Base-by-base conservation (phyloP, 2,329 filamentous ascomycete genomes). In the Rhynchosporium secalis region DNA sequence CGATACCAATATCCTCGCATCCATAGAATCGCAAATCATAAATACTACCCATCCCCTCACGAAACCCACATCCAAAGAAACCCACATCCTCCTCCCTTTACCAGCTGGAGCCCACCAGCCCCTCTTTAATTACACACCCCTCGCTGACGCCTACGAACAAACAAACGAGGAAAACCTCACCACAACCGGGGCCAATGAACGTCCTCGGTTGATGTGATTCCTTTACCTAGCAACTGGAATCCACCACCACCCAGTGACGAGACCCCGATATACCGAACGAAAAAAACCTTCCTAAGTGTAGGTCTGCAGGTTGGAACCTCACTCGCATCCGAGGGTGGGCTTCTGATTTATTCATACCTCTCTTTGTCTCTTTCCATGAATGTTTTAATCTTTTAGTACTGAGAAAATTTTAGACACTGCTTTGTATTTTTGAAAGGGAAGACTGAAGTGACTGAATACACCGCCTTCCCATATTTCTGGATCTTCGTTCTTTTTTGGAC, bases 311-410 rank as follows among this genome's bases (percentile, higher is more conserved):
- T n/a, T 40, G 49, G 49, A 52, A 52, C 49, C 49, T 38, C 49
- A 40, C 49, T 26, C 49, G 49, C 33, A 52, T 52, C 49, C 49
- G 49, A 52, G 49, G 36, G 33, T 40, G 49, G 49, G 49, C 33
- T 52, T 52, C 49, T 33, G 38, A n/a, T 52, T 40, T 31, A 26
- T 31, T 52, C 38, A 38, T 40, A n/a, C 49, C n/a, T 7, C 13
- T 26, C 38, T 52, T 49, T n/a, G 26, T 2, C 15, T 20, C 8
- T 51, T 26, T 51, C 8, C n/a, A 15, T 15, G 3, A 15, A 33
- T 28, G 29, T 4, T 33, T 49, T 4, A 4, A 15, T 49, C 7
- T 49, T 2, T 15, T 33, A 20, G 20, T 20, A 20, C 20, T 20
- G 20, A 20, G 20, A 1, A 20, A 1, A 20, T 20, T 20, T 20